Percentiles rank a stretch among this genome's conserved stretches.
Evolutionary conservation across 1,284 basidiomycete genomes (phyloP).

Genomic region (Sanguinoderma infundibulare): DNA sequence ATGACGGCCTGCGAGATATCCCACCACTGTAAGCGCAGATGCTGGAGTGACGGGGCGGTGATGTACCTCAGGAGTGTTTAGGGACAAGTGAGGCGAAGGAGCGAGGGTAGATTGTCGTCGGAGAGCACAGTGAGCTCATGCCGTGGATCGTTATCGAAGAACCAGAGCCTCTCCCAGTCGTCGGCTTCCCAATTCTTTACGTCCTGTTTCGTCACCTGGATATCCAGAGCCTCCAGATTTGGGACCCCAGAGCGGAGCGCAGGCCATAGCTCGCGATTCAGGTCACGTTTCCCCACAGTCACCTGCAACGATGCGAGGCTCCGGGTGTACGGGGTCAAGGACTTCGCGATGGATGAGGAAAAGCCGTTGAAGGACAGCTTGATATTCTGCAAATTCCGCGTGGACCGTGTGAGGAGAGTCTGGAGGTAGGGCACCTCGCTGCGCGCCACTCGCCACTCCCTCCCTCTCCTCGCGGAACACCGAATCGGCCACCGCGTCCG

Average conservation of each 20-base stretch:
- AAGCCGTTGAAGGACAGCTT: background rate
- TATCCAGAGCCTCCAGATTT: background rate
- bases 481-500: background rate
- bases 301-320: background rate
- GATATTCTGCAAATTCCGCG: background rate
- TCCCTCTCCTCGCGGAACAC: background rate
- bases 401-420: background rate
- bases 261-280: background rate
- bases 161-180: background rate
- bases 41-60: background rate
- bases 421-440: background rate
- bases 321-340: background rate
- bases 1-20: background rate
- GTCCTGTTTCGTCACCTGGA: background rate
- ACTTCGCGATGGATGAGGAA: background rate
- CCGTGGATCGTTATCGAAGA: background rate
- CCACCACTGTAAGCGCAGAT: background rate
- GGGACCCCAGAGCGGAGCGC: background rate
- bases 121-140: background rate
- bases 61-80: background rate
- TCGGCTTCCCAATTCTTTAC: background rate
- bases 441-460: background rate
- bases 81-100: background rate
- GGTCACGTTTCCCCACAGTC: background rate
- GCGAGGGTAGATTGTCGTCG: background rate